Evolutionary conservation across 1,139 yeast species (phyloP).

Genomic region (Yamadazyma atmosphaerica): DNA sequence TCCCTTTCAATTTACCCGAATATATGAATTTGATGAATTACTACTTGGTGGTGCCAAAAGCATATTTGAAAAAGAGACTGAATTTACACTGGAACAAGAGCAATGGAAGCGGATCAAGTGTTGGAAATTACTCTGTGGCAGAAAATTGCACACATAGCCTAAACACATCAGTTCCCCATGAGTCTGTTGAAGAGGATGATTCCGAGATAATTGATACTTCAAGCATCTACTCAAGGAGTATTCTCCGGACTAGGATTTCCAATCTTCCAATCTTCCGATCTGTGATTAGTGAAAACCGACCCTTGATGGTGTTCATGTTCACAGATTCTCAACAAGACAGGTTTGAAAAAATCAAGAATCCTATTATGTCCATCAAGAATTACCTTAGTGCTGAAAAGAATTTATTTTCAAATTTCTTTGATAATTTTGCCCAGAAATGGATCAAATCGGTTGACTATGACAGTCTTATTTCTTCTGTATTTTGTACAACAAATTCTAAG

Average conservation of each 20-base stretch:
- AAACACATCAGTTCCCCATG: too few relatives aligned
- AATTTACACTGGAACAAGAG: background rate
- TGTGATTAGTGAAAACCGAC: slow-evolving; percentile 22
- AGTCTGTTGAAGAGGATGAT: slow-evolving; percentile 4
- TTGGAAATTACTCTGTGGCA: background rate
- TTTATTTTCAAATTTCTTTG: slow-evolving; percentile 36
- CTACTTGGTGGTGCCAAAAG: slow-evolving; percentile 32
- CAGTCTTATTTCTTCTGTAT: slow-evolving; percentile 38
- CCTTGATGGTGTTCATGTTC: slow-evolving; percentile 37
- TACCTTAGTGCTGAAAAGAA: slow-evolving; percentile 17
- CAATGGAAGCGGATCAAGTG: background rate
- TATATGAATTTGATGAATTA: slow-evolving; percentile 29
- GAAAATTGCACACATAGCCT: too few relatives aligned
- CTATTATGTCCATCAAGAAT: slow-evolving; percentile 24
- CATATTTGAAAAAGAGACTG: slow-evolving; percentile 10
- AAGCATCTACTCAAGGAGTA: slow-evolving; percentile 19
- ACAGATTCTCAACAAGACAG: slow-evolving; percentile 8
- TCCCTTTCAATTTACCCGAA: slow-evolving; percentile 38
- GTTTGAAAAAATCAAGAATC: slow-evolving; percentile 11
- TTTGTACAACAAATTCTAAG: slow-evolving; percentile 36
- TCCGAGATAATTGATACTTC: slow-evolving; percentile 7
- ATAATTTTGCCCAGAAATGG: slow-evolving; percentile 43
- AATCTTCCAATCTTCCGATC: slow-evolving; percentile 24
- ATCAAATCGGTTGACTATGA: slow-evolving; percentile 28
- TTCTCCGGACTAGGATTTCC: slow-evolving; percentile 18